Conservation (phyloP, 768 basidiomycete species). For the Leccinellum rugosiceps region DNA sequence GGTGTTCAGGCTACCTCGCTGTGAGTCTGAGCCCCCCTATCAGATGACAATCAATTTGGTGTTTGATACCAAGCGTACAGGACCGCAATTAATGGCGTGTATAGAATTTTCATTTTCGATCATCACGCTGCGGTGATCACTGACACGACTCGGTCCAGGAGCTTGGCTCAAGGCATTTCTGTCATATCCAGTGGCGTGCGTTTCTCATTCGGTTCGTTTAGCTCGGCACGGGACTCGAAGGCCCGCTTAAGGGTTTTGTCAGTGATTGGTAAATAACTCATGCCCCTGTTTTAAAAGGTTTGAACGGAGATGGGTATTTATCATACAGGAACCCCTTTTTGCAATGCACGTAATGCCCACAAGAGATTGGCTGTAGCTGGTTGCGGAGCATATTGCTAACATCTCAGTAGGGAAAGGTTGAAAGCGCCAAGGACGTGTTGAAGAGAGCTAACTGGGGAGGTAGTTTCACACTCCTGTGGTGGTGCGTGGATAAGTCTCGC, state of each 20-base stretch:
- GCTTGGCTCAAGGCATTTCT: slow-evolving; percentile 68
- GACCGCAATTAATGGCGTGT: slow-evolving; percentile 79
- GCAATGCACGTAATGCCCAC: slow-evolving; percentile 64
- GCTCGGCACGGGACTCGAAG: slow-evolving; percentile 75
- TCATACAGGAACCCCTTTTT: slow-evolving; percentile 70
- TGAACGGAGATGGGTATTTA: slow-evolving; percentile 81
- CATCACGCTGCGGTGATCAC: slow-evolving; percentile 9
- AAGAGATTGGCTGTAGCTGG: slow-evolving; percentile 27
- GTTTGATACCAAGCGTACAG: slow-evolving; percentile 31
- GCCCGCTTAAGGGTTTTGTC: slow-evolving; percentile 70
- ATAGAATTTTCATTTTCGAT: slow-evolving; percentile 38
- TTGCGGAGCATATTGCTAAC: not conserved
- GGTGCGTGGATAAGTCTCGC: slow-evolving; percentile 34
- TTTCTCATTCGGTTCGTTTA: slow-evolving; percentile 26
- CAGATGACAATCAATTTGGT: not conserved
- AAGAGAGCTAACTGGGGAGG: slow-evolving; percentile 79
- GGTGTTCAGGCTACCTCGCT: slow-evolving; percentile 70
- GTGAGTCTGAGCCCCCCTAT: slow-evolving; percentile 38
- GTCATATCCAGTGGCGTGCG: slow-evolving; percentile 64
- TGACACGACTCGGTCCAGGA: slow-evolving; percentile 49
- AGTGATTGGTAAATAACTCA: slow-evolving; percentile 53
- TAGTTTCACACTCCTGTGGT: slow-evolving; percentile 51
- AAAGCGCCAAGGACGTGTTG: slow-evolving; percentile 60
- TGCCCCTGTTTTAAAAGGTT: slow-evolving; percentile 38
- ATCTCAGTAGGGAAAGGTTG: slow-evolving; percentile 56